Evolutionary conservation across 2,329 filamentous ascomycete species (phyloP), one percentile per base, ranked within the genome.

Genomic region (Sordariomycetes sp.): DNA sequence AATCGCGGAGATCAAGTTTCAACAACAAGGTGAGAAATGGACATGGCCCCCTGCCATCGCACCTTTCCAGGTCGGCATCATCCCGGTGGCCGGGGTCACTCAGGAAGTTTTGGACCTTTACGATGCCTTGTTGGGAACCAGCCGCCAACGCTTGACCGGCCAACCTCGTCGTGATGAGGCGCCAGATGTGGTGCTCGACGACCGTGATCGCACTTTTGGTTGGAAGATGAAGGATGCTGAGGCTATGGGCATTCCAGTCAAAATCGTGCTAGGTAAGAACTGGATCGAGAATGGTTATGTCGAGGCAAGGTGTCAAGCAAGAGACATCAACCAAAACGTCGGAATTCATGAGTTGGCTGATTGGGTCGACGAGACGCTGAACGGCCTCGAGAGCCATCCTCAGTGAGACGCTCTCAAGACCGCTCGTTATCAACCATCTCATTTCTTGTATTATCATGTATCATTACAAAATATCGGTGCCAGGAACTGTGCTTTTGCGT

Each of bases 171-270:
- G n/a, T n/a, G 44, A 33, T 11, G 19, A 42, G 4, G 38, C 48
- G 3, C 40, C 82, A 6, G 86, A 94, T 50, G 63, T 72, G 3
- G 66, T 86, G 3, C 57, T 94, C 1, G 87, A 94, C 53, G 87
- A 94, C 55, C 69, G 82, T 14, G 51, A 64, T 9, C 70, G 75
- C 44, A 64, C 71, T 2, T 66, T 95, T 40, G 73, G 76, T 4
- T 94, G 86, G 85, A 96, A 94, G 55, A 64, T 96, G 50, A 78
- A 76, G 24, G 92, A 98, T 59, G 92, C 90, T 2, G 88, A 96
- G 55, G 54, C 92, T 38, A 75, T 90, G 35, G 92, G 92, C 4
- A 94, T 93, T 53, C 90, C 90, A 0, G 67, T 96, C 10, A 68
- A 90, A 8, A 66, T 95, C 10, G 69, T 95, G 3, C 56, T 96